Conservation (phyloP, 2,329 filamentous ascomycete species). For the Cephalotrichum gorgonifer region DNA sequence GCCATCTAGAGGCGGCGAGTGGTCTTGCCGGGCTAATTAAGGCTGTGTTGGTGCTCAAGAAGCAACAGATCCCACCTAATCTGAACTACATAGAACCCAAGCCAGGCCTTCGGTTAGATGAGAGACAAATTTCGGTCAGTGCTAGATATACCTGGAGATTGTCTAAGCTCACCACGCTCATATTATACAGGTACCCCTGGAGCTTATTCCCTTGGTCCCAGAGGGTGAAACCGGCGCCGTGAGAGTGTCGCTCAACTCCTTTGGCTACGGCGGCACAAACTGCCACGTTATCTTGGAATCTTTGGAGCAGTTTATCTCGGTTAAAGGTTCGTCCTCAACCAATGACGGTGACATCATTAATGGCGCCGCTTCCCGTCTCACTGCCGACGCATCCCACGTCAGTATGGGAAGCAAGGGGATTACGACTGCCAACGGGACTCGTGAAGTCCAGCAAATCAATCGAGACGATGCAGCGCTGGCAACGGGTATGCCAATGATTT, state of each 20-base stretch:
- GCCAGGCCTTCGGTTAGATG: constrained; percentile 13
- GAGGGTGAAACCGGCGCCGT: background rate
- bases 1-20: constrained; percentile 14
- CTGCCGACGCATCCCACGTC: background rate
- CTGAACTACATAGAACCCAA: constrained; percentile 11
- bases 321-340: background rate
- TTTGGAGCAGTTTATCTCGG: background rate
- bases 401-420: background rate
- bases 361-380: too few relatives aligned
- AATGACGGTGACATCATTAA: too few relatives aligned
- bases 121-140: constrained; percentile 15
- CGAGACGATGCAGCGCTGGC: too few relatives aligned
- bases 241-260: constrained; percentile 16
- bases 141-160: too few relatives aligned
- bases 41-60: constrained; percentile 14
- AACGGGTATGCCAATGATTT: background rate
- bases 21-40: constrained; percentile 17
- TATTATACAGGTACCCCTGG: background rate
- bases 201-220: background rate
- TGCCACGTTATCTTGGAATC: constrained; percentile 16
- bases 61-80: constrained; percentile 13
- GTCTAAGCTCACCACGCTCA: background rate
- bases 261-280: constrained; percentile 18
- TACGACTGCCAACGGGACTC: too few relatives aligned
- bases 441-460: too few relatives aligned